A percentile compares a stretch with the other conserved stretches of the same genome.
These are phyloP conservation scores for Mrakia gelida DNA, from an alignment of 768 basidiomycete genomes.

Conservation along the genomic window DNA sequence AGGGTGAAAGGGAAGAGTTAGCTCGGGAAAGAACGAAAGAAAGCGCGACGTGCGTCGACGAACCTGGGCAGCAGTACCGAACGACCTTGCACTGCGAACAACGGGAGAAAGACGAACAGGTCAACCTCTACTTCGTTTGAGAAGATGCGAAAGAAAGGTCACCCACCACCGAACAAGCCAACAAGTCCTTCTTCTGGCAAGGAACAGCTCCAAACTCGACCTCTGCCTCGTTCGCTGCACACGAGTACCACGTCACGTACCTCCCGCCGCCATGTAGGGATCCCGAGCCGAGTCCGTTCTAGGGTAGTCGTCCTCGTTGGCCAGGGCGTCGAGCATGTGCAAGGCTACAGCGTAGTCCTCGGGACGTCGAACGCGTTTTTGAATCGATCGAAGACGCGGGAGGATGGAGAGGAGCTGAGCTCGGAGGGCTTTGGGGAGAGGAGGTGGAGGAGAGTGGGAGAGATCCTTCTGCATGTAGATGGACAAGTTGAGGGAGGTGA, in stretches of 20 bases:
- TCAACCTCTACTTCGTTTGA: not conserved
- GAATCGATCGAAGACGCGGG: not conserved
- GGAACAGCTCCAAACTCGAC: not conserved
- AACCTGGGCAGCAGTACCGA: not conserved
- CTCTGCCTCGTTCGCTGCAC: not conserved
- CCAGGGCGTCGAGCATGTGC: not conserved
- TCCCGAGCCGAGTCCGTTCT: not conserved
- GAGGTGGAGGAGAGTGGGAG: not conserved
- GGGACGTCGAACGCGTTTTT: not conserved
- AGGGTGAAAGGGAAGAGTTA: not conserved
- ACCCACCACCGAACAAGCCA: not conserved
- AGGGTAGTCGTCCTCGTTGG: not conserved
- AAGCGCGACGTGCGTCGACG: not conserved
- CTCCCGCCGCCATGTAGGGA: not conserved
- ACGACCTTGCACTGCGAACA: not conserved
- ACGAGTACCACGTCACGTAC: not conserved
- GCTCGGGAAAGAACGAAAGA: not conserved
- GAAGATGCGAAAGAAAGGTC: too few species aligned
- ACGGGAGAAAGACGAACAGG: not conserved
- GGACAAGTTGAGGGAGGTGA: not conserved
- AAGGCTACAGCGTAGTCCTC: not conserved
- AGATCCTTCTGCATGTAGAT: not conserved
- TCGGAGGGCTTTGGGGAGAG: not conserved
- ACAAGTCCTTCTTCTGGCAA: not conserved
- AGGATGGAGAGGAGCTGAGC: not conserved